phyloP scores from a whole-genome alignment of 306 rosid species.

The Vigna angularis region DNA sequence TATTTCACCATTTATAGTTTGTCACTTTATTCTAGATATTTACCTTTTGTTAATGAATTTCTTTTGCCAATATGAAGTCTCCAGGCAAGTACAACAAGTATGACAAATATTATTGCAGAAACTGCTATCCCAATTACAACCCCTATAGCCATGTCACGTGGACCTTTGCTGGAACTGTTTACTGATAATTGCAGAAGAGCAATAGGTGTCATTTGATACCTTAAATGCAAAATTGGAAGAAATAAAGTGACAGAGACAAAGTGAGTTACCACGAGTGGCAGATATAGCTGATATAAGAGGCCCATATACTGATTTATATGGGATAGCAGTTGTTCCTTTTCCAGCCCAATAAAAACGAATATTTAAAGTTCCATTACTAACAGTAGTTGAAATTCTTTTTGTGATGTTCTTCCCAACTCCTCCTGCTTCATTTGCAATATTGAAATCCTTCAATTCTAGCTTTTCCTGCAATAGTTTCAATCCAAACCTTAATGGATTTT shows the following conservation, averaged over 20 bases:
- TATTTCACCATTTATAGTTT: too few relatives aligned
- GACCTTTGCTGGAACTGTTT: background rate
- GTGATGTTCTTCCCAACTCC: slow-evolving; percentile 39
- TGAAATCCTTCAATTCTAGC: slow-evolving; percentile 51
- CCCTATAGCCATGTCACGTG: slow-evolving; percentile 20
- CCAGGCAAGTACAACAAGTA: slow-evolving; percentile 39
- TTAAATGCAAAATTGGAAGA: background rate
- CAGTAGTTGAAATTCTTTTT: background rate
- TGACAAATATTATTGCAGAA: slow-evolving; percentile 26
- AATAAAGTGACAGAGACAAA: background rate
- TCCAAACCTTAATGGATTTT: background rate
- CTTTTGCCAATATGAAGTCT: slow-evolving; percentile 26
- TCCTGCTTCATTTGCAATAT: slow-evolving; percentile 57
- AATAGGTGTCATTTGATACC: background rate
- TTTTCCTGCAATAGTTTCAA: slow-evolving; percentile 51
- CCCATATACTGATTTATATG: slow-evolving; percentile 58
- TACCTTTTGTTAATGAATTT: slow-evolving; percentile 47
- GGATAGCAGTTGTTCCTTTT: slow-evolving; percentile 66
- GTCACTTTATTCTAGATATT: background rate
- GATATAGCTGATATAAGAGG: slow-evolving; percentile 79
- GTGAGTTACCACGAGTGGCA: slow-evolving; percentile 42
- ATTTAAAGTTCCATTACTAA: slow-evolving; percentile 46
- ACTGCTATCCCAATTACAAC: slow-evolving; percentile 48
- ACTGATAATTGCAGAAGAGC: background rate
- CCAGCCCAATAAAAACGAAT: slow-evolving; percentile 74